Conservation (phyloP, 1,284 basidiomycete species). For the Leccinum holopus region DNA sequence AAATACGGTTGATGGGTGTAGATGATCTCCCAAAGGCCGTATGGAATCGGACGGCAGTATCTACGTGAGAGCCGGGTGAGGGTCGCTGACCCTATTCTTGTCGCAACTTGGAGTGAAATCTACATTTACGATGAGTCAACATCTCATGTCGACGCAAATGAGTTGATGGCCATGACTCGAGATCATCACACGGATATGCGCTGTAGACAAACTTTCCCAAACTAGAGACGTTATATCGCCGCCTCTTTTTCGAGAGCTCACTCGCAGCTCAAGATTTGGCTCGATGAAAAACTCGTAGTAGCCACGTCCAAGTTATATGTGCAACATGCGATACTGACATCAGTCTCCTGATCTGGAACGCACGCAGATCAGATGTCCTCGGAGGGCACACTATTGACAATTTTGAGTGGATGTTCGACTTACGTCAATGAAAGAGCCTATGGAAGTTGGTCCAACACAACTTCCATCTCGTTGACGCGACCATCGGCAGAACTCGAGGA, state of each 20-base stretch:
- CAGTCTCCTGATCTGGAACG: not conserved
- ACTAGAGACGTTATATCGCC: not conserved
- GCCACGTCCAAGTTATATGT: not conserved
- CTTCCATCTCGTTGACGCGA: constrained; percentile 52
- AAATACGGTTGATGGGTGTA: constrained; percentile 17
- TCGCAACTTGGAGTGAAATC: not conserved
- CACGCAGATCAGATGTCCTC: not conserved
- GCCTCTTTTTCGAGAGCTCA: not conserved
- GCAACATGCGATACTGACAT: not conserved
- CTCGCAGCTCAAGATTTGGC: not conserved
- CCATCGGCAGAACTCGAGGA: constrained; percentile 38
- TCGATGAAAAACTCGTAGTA: not conserved
- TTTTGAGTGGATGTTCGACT: not conserved
- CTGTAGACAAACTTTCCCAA: not conserved
- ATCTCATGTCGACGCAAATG: not conserved
- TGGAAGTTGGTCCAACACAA: constrained; percentile 38
- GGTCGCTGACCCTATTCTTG: not conserved
- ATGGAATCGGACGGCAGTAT: constrained; percentile 28
- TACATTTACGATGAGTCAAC: not conserved
- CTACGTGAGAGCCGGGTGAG: constrained; percentile 4
- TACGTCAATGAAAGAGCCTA: constrained; percentile 3
- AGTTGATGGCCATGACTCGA: not conserved
- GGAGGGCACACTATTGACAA: not conserved
- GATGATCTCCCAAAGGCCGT: constrained; percentile 19
- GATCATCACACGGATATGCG: not conserved